Conservation (phyloP, 139 green algal genomes). For the Tetradesmus obliquus region DNA sequence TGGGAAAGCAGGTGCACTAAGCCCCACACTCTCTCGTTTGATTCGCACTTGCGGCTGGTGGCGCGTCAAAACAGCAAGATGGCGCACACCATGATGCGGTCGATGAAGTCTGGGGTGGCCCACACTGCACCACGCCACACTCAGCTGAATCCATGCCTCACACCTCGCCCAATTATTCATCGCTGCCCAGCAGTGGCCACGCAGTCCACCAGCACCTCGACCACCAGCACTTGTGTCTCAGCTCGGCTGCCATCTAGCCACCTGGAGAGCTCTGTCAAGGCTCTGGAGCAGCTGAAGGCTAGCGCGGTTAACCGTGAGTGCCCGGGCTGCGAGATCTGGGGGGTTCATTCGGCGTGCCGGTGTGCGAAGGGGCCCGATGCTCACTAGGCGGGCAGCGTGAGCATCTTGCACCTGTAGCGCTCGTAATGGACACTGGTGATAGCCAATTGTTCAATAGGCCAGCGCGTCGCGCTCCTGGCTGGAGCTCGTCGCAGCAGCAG, state of each 20-base stretch:
- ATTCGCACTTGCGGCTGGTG: background rate
- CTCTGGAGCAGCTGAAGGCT: slow-evolving; percentile 73
- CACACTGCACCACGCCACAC: background rate
- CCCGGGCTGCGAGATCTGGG: background rate
- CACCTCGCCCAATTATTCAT: background rate
- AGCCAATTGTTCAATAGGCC: background rate
- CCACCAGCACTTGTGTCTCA: background rate
- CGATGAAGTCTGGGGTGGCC: background rate
- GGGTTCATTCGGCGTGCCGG: background rate
- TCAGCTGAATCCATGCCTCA: background rate
- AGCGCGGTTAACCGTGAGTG: slow-evolving; percentile 74
- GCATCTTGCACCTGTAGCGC: background rate
- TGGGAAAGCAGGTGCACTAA: background rate
- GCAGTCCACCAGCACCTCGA: slow-evolving; percentile 26
- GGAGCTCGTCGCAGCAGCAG: background rate
- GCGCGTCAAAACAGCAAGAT: background rate
- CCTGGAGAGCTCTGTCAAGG: slow-evolving; percentile 64
- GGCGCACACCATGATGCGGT: slow-evolving; percentile 1
- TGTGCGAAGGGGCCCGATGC: background rate
- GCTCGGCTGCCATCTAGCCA: slow-evolving; percentile 71
- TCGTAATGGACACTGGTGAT: background rate
- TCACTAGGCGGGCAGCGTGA: background rate
- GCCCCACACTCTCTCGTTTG: background rate
- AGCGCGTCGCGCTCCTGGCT: background rate
- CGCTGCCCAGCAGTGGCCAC: slow-evolving; percentile 4